Base-by-base conservation (phyloP, 176 grass and related monocot species). In the Leersia perrieri region DNA sequence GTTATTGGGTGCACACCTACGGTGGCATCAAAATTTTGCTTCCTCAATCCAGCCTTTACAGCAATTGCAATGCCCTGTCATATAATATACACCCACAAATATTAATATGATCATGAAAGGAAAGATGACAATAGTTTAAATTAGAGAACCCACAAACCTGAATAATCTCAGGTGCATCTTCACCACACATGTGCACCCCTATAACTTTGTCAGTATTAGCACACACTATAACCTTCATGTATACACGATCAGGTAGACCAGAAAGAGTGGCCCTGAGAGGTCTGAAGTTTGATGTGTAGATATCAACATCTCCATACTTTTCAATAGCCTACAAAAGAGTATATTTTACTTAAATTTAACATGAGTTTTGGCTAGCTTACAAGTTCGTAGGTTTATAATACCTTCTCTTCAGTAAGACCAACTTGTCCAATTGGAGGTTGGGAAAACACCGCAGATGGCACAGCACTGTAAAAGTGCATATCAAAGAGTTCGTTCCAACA, bases 341-440 rank as follows among this genome's bases (percentile, higher is more conserved):
- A 36, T 33, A 1, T 1, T 57, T 69, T 70, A 80, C 30, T 80
- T 25, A 58, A 80, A 70, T 16, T 34, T 49, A 7, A 69, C 14
- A 38, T 40, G 67, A 30, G 67, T 27, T 39, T 39, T 30, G 3
- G 23, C 20, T 36, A 39, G 22, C 12, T 16, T 5, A 69, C 1
- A 22, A 14, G 7, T 40, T 25, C 53, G 16, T 13, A 18, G 22
- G 20, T 70, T 18, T 70, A 7, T 25, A 45, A 80, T 40, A 93
- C 90, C 90, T 89, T 73, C 73, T 93, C 88, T 82, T 97, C 93
- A 35, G 90, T 97, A 81, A 93, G 90, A 14, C 90, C 90, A 28
- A 97, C 88, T 82, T 92, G 90, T 66, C 88, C 90, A 77, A 97
- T 97, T 62, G 90, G 90, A 10, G 93, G 93, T 58, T 97, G 90